These are phyloP conservation scores for Rhypophila decipiens DNA, from an alignment of 495 filamentous ascomycete genomes.

Conservation along the genomic window DNA sequence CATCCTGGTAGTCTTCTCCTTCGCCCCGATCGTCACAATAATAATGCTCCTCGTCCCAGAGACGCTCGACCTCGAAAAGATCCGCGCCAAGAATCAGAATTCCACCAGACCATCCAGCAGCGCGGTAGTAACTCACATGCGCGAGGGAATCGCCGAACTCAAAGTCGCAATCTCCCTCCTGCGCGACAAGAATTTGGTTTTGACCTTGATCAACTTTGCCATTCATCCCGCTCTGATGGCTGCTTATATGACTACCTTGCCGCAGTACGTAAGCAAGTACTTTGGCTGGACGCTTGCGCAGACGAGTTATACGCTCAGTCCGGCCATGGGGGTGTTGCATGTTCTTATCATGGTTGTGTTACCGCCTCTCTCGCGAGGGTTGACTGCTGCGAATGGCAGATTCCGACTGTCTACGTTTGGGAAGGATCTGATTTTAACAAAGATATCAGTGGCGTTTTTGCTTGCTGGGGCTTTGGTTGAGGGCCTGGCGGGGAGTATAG, in stretches of 20 bases:
- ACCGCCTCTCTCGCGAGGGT: slow-evolving; percentile 31
- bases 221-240: slow-evolving; percentile 44
- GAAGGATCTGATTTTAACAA: slow-evolving; percentile 50
- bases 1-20: slow-evolving; percentile 36
- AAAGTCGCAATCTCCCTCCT: slow-evolving; percentile 13
- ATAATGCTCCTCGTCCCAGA: slow-evolving; percentile 45
- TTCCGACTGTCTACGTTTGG: slow-evolving; percentile 31
- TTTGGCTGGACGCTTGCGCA: slow-evolving; percentile 50
- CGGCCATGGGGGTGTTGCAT: slow-evolving; percentile 41
- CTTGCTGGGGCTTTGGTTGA: slow-evolving; percentile 16
- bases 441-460: slow-evolving; percentile 39
- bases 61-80: no score
- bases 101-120: no score
- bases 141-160: neutral
- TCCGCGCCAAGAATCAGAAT: no score
- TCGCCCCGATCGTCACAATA: slow-evolving; percentile 34
- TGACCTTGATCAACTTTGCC: slow-evolving; percentile 40
- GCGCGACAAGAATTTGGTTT: slow-evolving; percentile 28
- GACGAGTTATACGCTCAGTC: slow-evolving; percentile 47
- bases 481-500: slow-evolving; percentile 36
- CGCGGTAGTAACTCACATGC: no score
- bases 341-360: slow-evolving; percentile 46
- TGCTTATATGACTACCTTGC: slow-evolving; percentile 40
- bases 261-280: slow-evolving; percentile 53
- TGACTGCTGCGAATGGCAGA: slow-evolving; percentile 24